Percentiles rank a stretch among this genome's conserved stretches.
phyloP scores from a whole-genome alignment of 768 basidiomycete species.

The Cantharellus cinnabarinus region DNA sequence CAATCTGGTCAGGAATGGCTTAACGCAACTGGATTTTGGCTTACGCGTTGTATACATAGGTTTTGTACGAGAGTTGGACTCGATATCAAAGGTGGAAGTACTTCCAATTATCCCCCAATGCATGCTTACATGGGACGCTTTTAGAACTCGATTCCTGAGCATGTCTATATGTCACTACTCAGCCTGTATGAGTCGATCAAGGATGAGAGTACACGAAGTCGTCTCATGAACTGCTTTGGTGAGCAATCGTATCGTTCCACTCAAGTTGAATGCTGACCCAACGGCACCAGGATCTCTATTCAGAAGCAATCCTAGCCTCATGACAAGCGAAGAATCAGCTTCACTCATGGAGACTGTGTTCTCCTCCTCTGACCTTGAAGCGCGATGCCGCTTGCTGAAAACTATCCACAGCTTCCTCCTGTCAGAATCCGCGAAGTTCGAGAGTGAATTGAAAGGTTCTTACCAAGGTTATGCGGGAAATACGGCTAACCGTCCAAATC shows the following conservation, averaged over 20 bases:
- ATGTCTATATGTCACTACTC: slow-evolving; percentile 56
- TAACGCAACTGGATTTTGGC: too few species aligned
- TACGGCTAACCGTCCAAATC: too few species aligned
- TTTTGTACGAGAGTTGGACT: slow-evolving; percentile 34
- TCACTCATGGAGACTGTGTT: slow-evolving; percentile 84
- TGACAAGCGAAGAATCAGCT: slow-evolving; percentile 63
- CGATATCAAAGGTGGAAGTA: slow-evolving; percentile 10
- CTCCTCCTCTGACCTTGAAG: slow-evolving; percentile 46
- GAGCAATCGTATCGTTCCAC: slow-evolving; percentile 9
- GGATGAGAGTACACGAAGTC: slow-evolving; percentile 38
- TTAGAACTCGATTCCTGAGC: slow-evolving; percentile 57
- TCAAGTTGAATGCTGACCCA: neutral
- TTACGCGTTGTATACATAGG: slow-evolving; percentile 12
- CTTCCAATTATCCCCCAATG: neutral
- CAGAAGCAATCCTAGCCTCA: slow-evolving; percentile 75
- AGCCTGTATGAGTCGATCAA: slow-evolving; percentile 47
- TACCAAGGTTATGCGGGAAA: neutral
- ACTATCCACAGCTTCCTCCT: slow-evolving; percentile 85
- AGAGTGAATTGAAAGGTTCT: slow-evolving; percentile 46
- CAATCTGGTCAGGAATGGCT: too few species aligned
- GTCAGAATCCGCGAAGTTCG: slow-evolving; percentile 63
- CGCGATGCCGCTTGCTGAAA: slow-evolving; percentile 50
- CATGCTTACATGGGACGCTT: neutral
- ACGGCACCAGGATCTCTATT: slow-evolving; percentile 57
- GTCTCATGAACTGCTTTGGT: slow-evolving; percentile 77